Conservation (phyloP, 495 filamentous ascomycete genomes). For the Penicillium coprophilum region DNA sequence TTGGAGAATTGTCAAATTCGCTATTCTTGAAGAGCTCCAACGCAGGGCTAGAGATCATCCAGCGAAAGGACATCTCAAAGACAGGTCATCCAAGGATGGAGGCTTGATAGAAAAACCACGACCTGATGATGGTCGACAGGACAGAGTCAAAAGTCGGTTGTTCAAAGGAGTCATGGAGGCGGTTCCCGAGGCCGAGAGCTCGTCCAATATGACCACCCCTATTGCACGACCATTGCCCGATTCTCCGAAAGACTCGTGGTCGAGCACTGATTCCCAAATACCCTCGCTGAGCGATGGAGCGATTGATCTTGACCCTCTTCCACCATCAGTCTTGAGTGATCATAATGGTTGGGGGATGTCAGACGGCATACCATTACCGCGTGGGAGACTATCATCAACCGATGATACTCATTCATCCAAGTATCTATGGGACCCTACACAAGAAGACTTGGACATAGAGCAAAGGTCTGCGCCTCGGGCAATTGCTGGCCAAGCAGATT, state of each 20-base stretch:
- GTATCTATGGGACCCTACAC: slow-evolving; percentile 22
- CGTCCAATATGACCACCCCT: slow-evolving; percentile 77
- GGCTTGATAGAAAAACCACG: slow-evolving; percentile 26
- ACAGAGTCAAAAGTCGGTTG: slow-evolving; percentile 43
- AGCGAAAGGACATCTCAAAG: slow-evolving; percentile 25
- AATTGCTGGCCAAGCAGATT: slow-evolving; percentile 45
- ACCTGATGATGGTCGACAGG: slow-evolving; percentile 39
- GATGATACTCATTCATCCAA: slow-evolving; percentile 26
- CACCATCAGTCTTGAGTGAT: slow-evolving; percentile 45
- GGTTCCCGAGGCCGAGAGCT: slow-evolving; percentile 60
- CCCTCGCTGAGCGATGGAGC: slow-evolving; percentile 35
- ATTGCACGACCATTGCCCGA: slow-evolving; percentile 67
- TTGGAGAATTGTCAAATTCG: slow-evolving; percentile 68
- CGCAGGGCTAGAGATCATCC: slow-evolving; percentile 57
- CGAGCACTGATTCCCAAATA: slow-evolving; percentile 30
- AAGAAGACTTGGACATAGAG: slow-evolving; percentile 31
- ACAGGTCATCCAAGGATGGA: slow-evolving; percentile 39
- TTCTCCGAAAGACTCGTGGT: slow-evolving; percentile 36
- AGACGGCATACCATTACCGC: slow-evolving; percentile 26
- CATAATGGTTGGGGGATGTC: slow-evolving; percentile 43
- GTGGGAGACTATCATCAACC: slow-evolving; percentile 30
- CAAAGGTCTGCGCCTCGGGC: slow-evolving; percentile 49
- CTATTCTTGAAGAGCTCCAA: slow-evolving; percentile 59
- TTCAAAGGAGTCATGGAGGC: slow-evolving; percentile 48
- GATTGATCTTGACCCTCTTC: slow-evolving; percentile 43